Percentiles rank a stretch among this genome's conserved stretches.
phyloP scores from a whole-genome alignment of 2,329 filamentous ascomycete species.

The Conoideocrella luteorostrata region DNA sequence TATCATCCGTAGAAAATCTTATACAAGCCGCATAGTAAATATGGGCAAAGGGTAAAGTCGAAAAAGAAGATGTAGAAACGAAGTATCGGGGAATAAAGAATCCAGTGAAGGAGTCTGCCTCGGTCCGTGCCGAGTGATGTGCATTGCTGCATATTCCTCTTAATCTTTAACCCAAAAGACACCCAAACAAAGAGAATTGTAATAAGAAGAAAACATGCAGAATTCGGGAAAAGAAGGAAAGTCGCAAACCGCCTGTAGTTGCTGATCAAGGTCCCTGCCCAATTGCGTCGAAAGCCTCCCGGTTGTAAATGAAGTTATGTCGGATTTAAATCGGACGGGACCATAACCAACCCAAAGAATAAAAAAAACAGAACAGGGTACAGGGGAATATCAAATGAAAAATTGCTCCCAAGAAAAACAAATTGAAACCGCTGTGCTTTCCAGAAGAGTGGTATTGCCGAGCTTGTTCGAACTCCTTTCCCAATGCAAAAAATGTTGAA shows the following conservation, averaged over 20 bases:
- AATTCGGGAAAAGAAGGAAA: conserved; percentile 19
- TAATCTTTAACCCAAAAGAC: conserved; percentile 34
- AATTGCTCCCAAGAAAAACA: conserved; percentile 24
- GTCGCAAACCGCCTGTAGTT: conserved; percentile 40
- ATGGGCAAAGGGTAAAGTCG: conserved; percentile 12
- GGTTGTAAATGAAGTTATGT: conserved; percentile 26
- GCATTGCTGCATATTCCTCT: conserved; percentile 60
- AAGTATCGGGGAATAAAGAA: conserved; percentile 19
- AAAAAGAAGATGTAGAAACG: conserved; percentile 9
- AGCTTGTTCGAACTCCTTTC: conserved; percentile 32
- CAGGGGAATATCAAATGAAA: conserved; percentile 20
- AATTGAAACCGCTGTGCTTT: conserved; percentile 15
- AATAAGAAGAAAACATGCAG: conserved; percentile 22
- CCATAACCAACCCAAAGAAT: too few species aligned
- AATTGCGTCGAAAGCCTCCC: conserved; percentile 46
- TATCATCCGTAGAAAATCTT: conserved; percentile 14
- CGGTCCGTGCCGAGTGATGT: conserved; percentile 43
- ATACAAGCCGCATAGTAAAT: conserved; percentile 19
- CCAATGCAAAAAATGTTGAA: conserved; percentile 31
- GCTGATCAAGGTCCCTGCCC: conserved; percentile 35
- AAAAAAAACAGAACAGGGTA: conserved; percentile 11
- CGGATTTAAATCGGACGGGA: conserved; percentile 14
- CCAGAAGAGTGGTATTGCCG: conserved; percentile 30
- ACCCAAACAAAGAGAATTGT: conserved; percentile 22
- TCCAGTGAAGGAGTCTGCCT: conserved; percentile 32